These are phyloP conservation scores for Tephrocybe rancida DNA, from an alignment of 768 basidiomycete genomes.

Conservation along the genomic window DNA sequence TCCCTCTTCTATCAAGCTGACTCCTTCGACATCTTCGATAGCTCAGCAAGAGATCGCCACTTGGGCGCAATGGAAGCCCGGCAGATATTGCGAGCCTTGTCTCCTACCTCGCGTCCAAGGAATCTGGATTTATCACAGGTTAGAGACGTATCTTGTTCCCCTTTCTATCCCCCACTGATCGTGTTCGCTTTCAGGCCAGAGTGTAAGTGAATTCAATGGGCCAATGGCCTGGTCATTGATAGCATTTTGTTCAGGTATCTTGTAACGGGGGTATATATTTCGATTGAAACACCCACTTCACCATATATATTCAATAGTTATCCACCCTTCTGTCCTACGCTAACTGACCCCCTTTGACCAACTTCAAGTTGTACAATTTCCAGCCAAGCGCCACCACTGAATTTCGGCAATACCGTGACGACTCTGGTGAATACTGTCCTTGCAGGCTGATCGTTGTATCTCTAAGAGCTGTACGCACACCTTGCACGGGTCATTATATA, in stretches of 20 bases:
- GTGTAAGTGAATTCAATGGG: constrained; percentile 2
- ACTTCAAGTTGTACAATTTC: too few species aligned
- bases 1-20: not conserved
- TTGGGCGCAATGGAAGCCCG: constrained; percentile 18
- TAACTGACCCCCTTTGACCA: too few species aligned
- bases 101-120: constrained; percentile 33
- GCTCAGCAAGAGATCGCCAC: constrained; percentile 6
- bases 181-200: not conserved
- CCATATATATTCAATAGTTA: too few species aligned
- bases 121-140: constrained; percentile 37
- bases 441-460: too few species aligned
- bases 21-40: not conserved
- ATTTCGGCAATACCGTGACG: too few species aligned
- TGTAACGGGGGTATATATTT: constrained; percentile 7
- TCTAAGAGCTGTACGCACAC: too few species aligned
- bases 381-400: too few species aligned
- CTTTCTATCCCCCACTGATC: not conserved
- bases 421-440: too few species aligned
- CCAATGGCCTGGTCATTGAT: too few species aligned
- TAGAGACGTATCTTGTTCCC: not conserved
- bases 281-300: too few species aligned
- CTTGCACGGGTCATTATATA: too few species aligned
- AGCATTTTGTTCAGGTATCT: not conserved
- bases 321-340: too few species aligned
- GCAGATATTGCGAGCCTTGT: constrained; percentile 39